These are phyloP conservation scores for Metschnikowia baotianmanensis DNA, from an alignment of 805 yeast species.

Conservation along the genomic window DNA sequence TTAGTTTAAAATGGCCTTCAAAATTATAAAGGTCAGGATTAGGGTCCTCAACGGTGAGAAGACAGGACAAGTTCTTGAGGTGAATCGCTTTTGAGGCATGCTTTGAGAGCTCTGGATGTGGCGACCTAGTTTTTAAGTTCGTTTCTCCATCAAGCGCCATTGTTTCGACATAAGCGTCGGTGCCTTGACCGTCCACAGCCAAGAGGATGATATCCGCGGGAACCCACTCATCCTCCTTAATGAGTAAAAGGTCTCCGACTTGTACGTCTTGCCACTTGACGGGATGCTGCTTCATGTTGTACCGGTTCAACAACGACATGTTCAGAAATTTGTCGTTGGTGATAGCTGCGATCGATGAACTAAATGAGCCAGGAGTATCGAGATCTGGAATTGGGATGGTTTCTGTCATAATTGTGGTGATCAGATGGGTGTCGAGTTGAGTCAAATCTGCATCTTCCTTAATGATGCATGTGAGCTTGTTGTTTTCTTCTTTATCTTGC, in stretches of 20 bases:
- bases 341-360: constrained; percentile 5
- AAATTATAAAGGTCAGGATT: constrained; percentile 87
- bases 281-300: constrained; percentile 32
- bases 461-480: constrained; percentile 31
- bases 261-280: constrained; percentile 69
- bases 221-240: constrained; percentile 82
- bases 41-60: constrained; percentile 82
- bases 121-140: constrained; percentile 71
- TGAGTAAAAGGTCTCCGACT: constrained; percentile 83
- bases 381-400: constrained; percentile 24
- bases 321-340: constrained; percentile 12
- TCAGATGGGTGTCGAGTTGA: constrained; percentile 36
- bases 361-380: constrained; percentile 1
- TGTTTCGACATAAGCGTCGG: constrained; percentile 79
- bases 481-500: constrained; percentile 83
- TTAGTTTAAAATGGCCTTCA: constrained; percentile 66
- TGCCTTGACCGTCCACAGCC: constrained; percentile 59
- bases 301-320: constrained; percentile 17
- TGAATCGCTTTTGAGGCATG: constrained; percentile 48
- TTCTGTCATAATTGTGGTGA: constrained; percentile 39
- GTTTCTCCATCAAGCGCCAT: constrained; percentile 99
- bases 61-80: constrained; percentile 48
- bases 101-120: constrained; percentile 62
- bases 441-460: constrained; percentile 30
- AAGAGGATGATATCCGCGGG: constrained; percentile 87